These are phyloP conservation scores for Colletotrichum cuscutae DNA, from an alignment of 2,329 filamentous ascomycete genomes.

Conservation along the genomic window DNA sequence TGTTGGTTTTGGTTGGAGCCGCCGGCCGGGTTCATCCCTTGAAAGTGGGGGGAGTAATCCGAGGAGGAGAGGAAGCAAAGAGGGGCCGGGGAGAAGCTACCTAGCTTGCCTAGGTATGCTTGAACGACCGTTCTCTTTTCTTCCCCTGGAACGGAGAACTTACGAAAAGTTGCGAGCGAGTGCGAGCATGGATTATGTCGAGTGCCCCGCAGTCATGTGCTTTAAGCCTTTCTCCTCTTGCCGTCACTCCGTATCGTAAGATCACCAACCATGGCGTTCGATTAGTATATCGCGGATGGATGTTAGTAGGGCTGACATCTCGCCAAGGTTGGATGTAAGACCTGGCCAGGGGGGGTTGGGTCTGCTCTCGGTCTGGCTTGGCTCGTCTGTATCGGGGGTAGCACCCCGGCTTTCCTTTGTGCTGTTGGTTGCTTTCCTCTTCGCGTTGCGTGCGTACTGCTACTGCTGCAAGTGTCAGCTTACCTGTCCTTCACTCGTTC, in stretches of 20 bases:
- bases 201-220: background rate
- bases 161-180: background rate
- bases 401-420: background rate
- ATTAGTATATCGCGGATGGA: background rate
- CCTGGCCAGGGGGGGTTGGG: background rate
- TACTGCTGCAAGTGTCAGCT: background rate
- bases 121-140: background rate
- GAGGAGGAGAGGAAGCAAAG: no score
- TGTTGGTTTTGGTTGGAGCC: no score
- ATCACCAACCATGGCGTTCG: background rate
- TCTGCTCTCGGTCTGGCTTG: background rate
- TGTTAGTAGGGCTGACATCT: background rate
- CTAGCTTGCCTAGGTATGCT: background rate
- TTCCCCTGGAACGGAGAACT: background rate
- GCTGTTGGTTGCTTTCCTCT: background rate
- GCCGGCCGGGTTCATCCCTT: slow-evolving; percentile 1
- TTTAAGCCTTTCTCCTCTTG: background rate
- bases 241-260: background rate
- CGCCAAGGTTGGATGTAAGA: background rate
- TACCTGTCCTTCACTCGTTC: background rate
- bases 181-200: background rate
- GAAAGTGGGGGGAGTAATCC: background rate
- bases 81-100: background rate
- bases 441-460: background rate
- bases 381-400: background rate